Evolutionary conservation across 129 eudicot species (phyloP), one percentile per base, ranked within the genome.

Genomic region (Chrysanthemum seticuspe): DNA sequence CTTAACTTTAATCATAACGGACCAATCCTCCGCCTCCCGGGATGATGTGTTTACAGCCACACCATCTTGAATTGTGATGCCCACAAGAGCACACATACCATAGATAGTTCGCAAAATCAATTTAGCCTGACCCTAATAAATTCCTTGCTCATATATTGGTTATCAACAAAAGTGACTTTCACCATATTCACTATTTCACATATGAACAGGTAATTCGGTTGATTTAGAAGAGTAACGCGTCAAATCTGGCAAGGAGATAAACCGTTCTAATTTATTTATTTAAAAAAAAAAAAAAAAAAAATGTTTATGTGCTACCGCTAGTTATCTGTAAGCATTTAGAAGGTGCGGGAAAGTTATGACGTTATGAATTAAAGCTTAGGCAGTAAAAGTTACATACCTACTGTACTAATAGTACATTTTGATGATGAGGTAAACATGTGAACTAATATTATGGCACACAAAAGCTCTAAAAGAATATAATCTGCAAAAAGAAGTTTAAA

Each of bases 381-480:
- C 81, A 49, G 56, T 48, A 61, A 70, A 55, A 77, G 71, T 62
- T 36, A 44, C 72, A 71, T 59, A 69, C 54, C 68, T 76, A 57
- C 6, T 62, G 47, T 62, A 62, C 31, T 44, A 13, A 62, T 23
- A 62, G 54, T 36, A 69, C 60, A 78, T 48, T 45, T 8, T 65
- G 65, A 71, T 64, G 67, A 78, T 71, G 68, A 66, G 44, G 48
- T 78, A 45, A 78, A 58, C 73, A 78, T 57, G 78, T 72, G 78
- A 69, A 40, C 1, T 40, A 9, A 40, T 40, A 40, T 40, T 40
- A 40, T 40, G 47, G 7, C 47, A 7, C 10, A 40, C 10, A 40
- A 36, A 36, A 36, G 45, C 45, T 70, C 54, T 62, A 70, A 53
- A 62, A 11, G 71, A 40, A 77, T 56, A 77, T 68, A 29, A 58